Percentiles rank a stretch among this genome's conserved stretches.
These are phyloP conservation scores for Lecanicillium sp. DNA, from an alignment of 2,329 filamentous ascomycete genomes.

Conservation along the genomic window DNA sequence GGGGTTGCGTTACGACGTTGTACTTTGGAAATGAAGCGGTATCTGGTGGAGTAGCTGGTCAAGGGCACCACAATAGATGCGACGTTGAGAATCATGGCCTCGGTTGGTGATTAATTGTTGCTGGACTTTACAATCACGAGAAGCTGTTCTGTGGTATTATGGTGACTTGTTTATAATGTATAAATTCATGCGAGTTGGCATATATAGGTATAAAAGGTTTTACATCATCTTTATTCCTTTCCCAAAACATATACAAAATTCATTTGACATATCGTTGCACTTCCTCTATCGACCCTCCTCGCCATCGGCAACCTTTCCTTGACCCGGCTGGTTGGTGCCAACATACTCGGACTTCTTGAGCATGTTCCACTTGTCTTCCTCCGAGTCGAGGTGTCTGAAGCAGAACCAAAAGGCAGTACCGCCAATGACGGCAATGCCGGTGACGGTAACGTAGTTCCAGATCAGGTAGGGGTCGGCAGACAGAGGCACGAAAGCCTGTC, in stretches of 20 bases:
- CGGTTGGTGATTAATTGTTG: too few relatives aligned
- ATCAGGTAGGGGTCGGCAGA: conserved; percentile 56
- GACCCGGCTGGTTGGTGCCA: conserved; percentile 29
- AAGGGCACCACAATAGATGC: too few relatives aligned
- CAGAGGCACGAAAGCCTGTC: conserved; percentile 58
- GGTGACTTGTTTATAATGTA: too few relatives aligned
- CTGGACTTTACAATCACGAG: too few relatives aligned
- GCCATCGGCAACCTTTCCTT: conserved; percentile 14
- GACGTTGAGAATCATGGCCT: too few relatives aligned
- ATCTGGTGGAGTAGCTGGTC: too few relatives aligned
- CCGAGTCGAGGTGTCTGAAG: conserved; percentile 54
- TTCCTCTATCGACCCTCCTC: background rate
- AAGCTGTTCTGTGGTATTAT: too few relatives aligned
- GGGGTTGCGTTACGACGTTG: too few relatives aligned
- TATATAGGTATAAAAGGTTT: too few relatives aligned
- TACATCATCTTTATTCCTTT: conserved; percentile 4
- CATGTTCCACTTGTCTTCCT: conserved; percentile 64
- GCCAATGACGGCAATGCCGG: conserved; percentile 53
- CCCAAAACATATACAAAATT: too few relatives aligned
- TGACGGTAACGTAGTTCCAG: conserved; percentile 63
- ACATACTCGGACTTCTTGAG: conserved; percentile 36
- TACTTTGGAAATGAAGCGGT: too few relatives aligned
- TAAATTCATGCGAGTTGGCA: too few relatives aligned
- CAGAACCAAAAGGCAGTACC: conserved; percentile 60
- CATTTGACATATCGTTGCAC: background rate